Evolutionary conservation across 1,284 basidiomycete species (phyloP), one percentile per base, ranked within the genome.

Genomic region (Farysia itapuensis): DNA sequence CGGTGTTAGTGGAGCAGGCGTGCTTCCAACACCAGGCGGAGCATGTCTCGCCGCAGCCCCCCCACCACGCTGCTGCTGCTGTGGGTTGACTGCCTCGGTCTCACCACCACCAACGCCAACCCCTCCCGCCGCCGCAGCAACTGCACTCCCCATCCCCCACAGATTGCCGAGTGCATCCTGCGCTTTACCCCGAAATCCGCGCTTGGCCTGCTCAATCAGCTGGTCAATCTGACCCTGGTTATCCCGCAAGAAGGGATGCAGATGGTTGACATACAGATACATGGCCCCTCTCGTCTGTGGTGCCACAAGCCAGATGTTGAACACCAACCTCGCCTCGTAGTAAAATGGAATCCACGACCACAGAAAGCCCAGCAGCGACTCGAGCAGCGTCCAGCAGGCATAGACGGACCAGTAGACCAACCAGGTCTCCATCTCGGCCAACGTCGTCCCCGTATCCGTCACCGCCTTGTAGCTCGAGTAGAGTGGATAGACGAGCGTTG

Each of bases 141-240:
- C n/a, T 38, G 35, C 21, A 3, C 39, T 5, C 44, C 18, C 12
- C 33, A 35, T 14, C 44, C 48, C 42, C 43, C 42, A 53, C 18
- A 50, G 6, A 0, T 39, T 42, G 5, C 54, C 56, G 14, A 64
- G 21, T 2, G n/a, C 13, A 1, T 8, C 41, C n/a, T 56, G 42
- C 7, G 45, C 8, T 21, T 30, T 53, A 12, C 5, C 37, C 21
- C 21, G 35, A 0, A 45, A 15, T 22, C 13, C 21, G 4, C 21
- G 25, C 38, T 70, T 75, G n/a, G 49, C 64, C 12, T 66, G 41
- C 3, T 84, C 83, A 37, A 90, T 80, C 1, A 84, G 79, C n/a
- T 82, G 81, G 74, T 92, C 90, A 74, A 93, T 92, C 68, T 88
- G 83, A 5, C 79, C 70, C 78, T 92, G 89, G 73, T 92, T 87